Conservation (phyloP, 768 basidiomycete genomes). For the Suillus subluteus region DNA sequence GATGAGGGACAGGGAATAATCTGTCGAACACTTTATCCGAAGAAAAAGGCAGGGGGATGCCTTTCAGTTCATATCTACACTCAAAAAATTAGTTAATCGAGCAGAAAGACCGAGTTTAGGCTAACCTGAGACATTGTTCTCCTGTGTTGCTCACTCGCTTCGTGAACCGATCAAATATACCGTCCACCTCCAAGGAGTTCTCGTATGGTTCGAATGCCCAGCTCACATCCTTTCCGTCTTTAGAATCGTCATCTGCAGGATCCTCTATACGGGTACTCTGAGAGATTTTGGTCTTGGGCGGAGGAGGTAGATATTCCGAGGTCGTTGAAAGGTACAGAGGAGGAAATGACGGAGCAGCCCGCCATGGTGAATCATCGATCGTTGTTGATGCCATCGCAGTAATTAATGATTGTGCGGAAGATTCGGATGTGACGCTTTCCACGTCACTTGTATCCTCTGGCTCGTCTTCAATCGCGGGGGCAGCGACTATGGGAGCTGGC, state of each 20-base stretch:
- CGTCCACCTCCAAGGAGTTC: slow-evolving; percentile 77
- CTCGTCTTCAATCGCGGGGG: slow-evolving; percentile 24
- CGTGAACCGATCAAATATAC: slow-evolving; percentile 84
- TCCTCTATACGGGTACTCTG: slow-evolving; percentile 44
- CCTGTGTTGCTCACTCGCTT: slow-evolving; percentile 70
- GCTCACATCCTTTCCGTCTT: slow-evolving; percentile 48
- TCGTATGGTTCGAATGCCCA: slow-evolving; percentile 83
- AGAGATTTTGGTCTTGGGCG: slow-evolving; percentile 50
- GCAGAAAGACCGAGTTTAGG: slow-evolving; percentile 1
- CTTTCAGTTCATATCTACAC: slow-evolving; percentile 83
- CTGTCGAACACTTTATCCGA: slow-evolving; percentile 70
- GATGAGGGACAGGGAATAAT: slow-evolving; percentile 68
- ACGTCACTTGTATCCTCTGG: slow-evolving; percentile 34
- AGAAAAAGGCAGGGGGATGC: slow-evolving; percentile 85
- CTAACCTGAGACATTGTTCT: slow-evolving; percentile 85
- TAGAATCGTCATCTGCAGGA: slow-evolving; percentile 45
- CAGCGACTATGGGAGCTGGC: slow-evolving; percentile 15
- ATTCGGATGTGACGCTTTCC: slow-evolving; percentile 40
- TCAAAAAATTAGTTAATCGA: slow-evolving; percentile 4
- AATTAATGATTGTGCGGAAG: slow-evolving; percentile 54
- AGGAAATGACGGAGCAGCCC: slow-evolving; percentile 62
- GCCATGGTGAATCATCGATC: slow-evolving; percentile 69
- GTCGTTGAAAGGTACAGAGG: slow-evolving; percentile 76
- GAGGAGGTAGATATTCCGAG: slow-evolving; percentile 70
- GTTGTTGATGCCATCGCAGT: slow-evolving; percentile 60